Percentiles rank a stretch among this genome's conserved stretches.
Conservation (phyloP, 495 filamentous ascomycete species). For the Hypoxylon lienhwacheense region DNA sequence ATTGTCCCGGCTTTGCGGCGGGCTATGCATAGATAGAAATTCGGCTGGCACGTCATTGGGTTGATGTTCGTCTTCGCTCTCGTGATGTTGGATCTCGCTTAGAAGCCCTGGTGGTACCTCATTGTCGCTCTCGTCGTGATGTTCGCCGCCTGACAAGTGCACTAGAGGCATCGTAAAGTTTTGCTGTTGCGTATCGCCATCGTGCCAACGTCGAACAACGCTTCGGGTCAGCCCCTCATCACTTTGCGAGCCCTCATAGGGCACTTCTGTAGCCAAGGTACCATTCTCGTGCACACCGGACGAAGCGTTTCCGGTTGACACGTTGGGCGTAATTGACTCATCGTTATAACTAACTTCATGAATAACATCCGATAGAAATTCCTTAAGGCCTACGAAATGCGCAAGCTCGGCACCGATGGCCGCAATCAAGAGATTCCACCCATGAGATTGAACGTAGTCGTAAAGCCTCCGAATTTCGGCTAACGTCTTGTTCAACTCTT, state of each 20-base stretch:
- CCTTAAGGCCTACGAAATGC: conserved; percentile 71
- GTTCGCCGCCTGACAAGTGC: conserved; percentile 23
- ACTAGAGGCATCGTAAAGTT: neutral
- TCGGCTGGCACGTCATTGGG: conserved; percentile 46
- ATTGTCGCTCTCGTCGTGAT: conserved; percentile 33
- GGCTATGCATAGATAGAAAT: conserved; percentile 44
- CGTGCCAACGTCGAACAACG: conserved; percentile 36
- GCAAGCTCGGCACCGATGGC: conserved; percentile 88
- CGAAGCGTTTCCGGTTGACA: conserved; percentile 5
- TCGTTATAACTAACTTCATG: conserved; percentile 37
- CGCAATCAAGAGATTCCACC: conserved; percentile 87
- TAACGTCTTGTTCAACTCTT: conserved; percentile 60
- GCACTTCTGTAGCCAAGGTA: neutral
- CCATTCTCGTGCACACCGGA: conserved; percentile 19
- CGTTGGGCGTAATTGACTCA: conserved; percentile 28
- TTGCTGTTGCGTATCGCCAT: conserved; percentile 17
- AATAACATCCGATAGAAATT: conserved; percentile 62
- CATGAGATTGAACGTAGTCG: conserved; percentile 61
- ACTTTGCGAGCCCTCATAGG: neutral
- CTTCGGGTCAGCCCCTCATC: conserved; percentile 35
- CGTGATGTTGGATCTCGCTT: conserved; percentile 22
- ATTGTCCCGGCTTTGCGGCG: conserved; percentile 6
- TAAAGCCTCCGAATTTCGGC: conserved; percentile 60
- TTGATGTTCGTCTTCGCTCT: conserved; percentile 37
- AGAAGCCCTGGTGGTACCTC: conserved; percentile 46